Conservation (phyloP, 176 grass and related monocot species). For the Eragrostis nindensis region DNA sequence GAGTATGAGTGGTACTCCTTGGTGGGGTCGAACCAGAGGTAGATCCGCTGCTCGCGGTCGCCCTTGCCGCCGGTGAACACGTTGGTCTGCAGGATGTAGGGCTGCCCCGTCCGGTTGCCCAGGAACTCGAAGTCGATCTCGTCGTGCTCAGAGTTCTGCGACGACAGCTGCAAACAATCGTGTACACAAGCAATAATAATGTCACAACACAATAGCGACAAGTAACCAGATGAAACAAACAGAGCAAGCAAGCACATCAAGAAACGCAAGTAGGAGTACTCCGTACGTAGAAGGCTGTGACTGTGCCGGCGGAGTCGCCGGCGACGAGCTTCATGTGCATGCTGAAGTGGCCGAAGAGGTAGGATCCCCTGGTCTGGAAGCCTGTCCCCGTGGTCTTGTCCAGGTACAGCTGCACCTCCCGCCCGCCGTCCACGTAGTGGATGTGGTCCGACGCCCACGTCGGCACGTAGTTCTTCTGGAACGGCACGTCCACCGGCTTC, state of each 20-base stretch:
- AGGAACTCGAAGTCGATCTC: conserved; percentile 92
- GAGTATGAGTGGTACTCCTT: conserved; percentile 86
- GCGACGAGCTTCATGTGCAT: conserved; percentile 92
- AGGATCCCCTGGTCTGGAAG: conserved; percentile 76
- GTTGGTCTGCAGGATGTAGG: conserved; percentile 92
- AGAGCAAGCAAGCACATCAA: neutral
- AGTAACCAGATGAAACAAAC: too few species aligned
- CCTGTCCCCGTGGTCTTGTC: conserved; percentile 73
- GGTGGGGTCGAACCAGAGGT: conserved; percentile 92
- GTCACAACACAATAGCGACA: neutral
- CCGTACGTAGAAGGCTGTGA: conserved; percentile 76
- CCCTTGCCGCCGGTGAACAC: conserved; percentile 84
- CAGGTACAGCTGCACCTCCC: conserved; percentile 67
- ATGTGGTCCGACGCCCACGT: conserved; percentile 87
- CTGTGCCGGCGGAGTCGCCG: conserved; percentile 81
- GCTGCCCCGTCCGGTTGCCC: conserved; percentile 77
- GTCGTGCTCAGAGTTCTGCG: conserved; percentile 87
- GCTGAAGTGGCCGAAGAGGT: conserved; percentile 86
- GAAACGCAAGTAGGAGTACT: accelerated
- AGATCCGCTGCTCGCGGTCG: conserved; percentile 83
- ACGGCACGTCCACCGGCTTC: conserved; percentile 72
- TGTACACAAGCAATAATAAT: too few species aligned
- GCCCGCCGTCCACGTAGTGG: conserved; percentile 61
- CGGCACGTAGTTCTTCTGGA: conserved; percentile 77
- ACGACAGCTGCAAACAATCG: conserved; percentile 57